These are phyloP conservation scores for Rhododendron ovatum DNA, from an alignment of 148 eudicot genomes.

Conservation along the genomic window DNA sequence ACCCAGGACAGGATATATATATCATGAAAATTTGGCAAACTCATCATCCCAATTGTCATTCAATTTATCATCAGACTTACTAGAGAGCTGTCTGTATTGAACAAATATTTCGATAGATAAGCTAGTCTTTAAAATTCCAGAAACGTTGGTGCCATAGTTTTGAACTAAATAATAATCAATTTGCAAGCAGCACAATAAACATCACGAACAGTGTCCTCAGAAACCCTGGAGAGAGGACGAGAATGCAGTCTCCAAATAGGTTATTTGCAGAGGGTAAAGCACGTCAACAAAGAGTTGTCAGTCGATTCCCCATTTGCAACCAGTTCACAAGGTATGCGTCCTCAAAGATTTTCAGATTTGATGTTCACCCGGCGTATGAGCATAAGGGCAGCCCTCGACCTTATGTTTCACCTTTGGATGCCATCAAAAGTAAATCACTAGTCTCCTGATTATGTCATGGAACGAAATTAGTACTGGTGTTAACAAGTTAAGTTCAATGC, in stretches of 20 bases:
- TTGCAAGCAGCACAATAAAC: neutral
- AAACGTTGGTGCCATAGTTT: neutral
- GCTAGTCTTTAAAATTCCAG: neutral
- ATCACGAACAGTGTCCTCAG: neutral
- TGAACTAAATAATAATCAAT: neutral
- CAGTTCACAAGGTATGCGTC: neutral
- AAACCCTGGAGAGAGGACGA: neutral
- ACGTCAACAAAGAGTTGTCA: neutral
- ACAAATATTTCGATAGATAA: neutral
- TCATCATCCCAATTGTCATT: too few species aligned
- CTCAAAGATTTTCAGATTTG: neutral
- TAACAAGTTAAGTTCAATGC: neutral
- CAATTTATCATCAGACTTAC: neutral
- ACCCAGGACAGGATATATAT: too few species aligned
- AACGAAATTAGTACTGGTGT: neutral
- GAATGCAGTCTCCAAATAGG: neutral
- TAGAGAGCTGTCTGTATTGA: neutral
- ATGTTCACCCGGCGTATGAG: neutral
- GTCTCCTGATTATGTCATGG: neutral
- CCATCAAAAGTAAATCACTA: neutral
- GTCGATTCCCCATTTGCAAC: neutral
- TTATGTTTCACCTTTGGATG: neutral
- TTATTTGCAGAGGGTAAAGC: neutral
- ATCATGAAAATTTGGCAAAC: too few species aligned
- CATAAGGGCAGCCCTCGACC: neutral